These are phyloP conservation scores for Didymosphaeria variabile DNA, from an alignment of 2,329 filamentous ascomycete genomes.

Conservation along the genomic window DNA sequence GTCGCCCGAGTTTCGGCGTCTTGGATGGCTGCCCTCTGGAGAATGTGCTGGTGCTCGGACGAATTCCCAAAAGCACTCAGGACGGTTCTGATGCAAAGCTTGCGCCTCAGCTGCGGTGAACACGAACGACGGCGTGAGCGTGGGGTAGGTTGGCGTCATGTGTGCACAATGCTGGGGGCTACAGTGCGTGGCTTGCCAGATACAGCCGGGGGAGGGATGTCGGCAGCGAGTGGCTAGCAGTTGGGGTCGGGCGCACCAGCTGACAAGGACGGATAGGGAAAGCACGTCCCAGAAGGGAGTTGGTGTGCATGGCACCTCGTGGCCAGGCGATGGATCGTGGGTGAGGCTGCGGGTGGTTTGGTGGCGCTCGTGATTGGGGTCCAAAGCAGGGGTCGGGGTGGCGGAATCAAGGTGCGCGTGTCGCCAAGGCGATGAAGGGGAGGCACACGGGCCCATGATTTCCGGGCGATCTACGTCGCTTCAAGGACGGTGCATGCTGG, in stretches of 20 bases:
- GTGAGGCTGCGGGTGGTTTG: constrained; percentile 29
- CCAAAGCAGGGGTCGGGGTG: constrained; percentile 12
- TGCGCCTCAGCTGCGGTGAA: constrained; percentile 4
- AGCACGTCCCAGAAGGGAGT: background rate
- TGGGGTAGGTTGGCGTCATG: constrained; percentile 13
- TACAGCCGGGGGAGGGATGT: background rate
- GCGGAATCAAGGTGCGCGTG: constrained; percentile 12
- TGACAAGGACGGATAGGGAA: constrained; percentile 9
- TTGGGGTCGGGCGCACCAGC: constrained; percentile 11
- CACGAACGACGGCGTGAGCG: constrained; percentile 1
- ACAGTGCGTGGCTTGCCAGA: background rate
- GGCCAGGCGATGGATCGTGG: constrained; percentile 12
- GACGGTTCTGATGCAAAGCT: background rate
- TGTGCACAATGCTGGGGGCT: constrained; percentile 1
- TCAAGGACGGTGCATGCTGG: constrained; percentile 15
- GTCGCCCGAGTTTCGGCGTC: background rate
- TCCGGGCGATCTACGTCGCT: constrained; percentile 29
- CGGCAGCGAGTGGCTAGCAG: background rate
- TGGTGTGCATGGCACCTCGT: constrained; percentile 12
- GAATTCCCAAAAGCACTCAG: background rate
- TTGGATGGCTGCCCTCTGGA: background rate
- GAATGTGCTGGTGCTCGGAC: background rate
- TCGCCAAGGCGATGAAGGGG: constrained; percentile 18
- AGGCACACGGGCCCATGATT: constrained; percentile 15
- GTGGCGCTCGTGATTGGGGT: constrained; percentile 26